Evolutionary conservation across 2,329 filamentous ascomycete genomes (phyloP).

Genomic region (Leptographium flavum): DNA sequence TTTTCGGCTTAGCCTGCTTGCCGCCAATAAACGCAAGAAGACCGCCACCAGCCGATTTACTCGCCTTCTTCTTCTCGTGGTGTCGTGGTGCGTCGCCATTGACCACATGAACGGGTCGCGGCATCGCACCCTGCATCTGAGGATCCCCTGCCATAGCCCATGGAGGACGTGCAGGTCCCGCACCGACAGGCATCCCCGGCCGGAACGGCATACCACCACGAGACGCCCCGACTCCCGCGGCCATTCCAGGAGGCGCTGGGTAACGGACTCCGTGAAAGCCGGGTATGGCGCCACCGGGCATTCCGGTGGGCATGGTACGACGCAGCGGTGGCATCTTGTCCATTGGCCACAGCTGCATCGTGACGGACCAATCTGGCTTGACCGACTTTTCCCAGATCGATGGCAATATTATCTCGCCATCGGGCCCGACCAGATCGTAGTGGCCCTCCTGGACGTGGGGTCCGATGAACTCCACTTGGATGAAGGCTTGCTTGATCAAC

Average conservation of each 20-base stretch:
- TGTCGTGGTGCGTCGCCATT: constrained; percentile 3
- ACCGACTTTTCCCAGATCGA: constrained; percentile 71
- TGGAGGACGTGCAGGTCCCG: not conserved
- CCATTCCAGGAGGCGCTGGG: constrained; percentile 1
- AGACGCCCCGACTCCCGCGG: not conserved
- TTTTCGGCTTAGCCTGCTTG: constrained; percentile 10
- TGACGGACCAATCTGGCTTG: constrained; percentile 57
- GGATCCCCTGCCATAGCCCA: not conserved
- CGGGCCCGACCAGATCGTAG: constrained; percentile 66
- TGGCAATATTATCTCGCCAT: constrained; percentile 71
- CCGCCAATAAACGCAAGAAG: constrained; percentile 9
- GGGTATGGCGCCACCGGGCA: not conserved
- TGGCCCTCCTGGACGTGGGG: constrained; percentile 65
- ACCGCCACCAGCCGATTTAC: not conserved
- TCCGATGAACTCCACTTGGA: constrained; percentile 63
- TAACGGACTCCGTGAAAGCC: not conserved
- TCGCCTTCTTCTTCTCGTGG: constrained; percentile 9
- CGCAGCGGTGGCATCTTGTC: constrained; percentile 23
- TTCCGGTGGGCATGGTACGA: not conserved
- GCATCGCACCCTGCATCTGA: not conserved
- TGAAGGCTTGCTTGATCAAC: constrained; percentile 70
- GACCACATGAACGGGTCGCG: constrained; percentile 4
- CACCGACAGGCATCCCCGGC: not conserved
- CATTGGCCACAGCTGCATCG: constrained; percentile 46
- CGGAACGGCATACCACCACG: not conserved